A percentile compares a stretch with the other conserved stretches of the same genome.
Evolutionary conservation across 2,329 filamentous ascomycete species (phyloP).

Genomic region (Epichloe sibirici): DNA sequence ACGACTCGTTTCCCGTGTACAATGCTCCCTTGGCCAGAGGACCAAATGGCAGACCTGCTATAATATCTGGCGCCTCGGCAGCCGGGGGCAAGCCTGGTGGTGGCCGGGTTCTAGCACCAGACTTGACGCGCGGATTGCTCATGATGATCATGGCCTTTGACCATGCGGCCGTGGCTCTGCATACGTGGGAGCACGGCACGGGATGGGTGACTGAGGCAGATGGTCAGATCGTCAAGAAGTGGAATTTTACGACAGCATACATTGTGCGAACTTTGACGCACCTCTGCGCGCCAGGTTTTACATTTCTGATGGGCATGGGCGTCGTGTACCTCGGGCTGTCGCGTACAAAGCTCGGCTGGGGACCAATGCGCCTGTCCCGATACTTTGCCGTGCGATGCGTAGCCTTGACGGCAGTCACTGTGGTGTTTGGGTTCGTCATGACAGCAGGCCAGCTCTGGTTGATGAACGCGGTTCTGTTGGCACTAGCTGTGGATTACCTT

Average conservation of each 20-base stretch:
- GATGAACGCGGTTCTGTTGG: conserved; percentile 31
- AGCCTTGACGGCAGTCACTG: conserved; percentile 23
- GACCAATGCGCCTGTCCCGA: conserved; percentile 17
- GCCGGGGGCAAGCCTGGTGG: not conserved
- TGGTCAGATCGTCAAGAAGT: conserved; percentile 20
- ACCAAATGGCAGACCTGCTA: not conserved
- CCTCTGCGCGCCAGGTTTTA: conserved; percentile 33
- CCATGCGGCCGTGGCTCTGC: conserved; percentile 26
- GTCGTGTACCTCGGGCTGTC: conserved; percentile 33
- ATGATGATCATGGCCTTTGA: conserved; percentile 34
- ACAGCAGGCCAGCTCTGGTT: conserved; percentile 27
- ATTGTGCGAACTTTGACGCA: conserved; percentile 30
- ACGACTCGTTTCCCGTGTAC: conserved; percentile 10
- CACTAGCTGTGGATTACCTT: conserved; percentile 33
- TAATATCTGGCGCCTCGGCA: not conserved
- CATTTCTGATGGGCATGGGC: conserved; percentile 33
- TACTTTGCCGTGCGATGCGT: conserved; percentile 27
- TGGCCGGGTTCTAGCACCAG: conserved; percentile 27
- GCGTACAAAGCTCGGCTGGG: conserved; percentile 27
- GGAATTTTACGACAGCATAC: conserved; percentile 27
- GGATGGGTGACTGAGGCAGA: conserved; percentile 24
- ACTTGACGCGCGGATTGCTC: conserved; percentile 31
- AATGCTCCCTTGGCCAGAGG: not conserved
- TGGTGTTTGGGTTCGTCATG: conserved; percentile 19
- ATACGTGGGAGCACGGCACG: conserved; percentile 29